These are phyloP conservation scores for Kewa caespitosa DNA, from an alignment of 179 eudicot species.

Conservation along the genomic window DNA sequence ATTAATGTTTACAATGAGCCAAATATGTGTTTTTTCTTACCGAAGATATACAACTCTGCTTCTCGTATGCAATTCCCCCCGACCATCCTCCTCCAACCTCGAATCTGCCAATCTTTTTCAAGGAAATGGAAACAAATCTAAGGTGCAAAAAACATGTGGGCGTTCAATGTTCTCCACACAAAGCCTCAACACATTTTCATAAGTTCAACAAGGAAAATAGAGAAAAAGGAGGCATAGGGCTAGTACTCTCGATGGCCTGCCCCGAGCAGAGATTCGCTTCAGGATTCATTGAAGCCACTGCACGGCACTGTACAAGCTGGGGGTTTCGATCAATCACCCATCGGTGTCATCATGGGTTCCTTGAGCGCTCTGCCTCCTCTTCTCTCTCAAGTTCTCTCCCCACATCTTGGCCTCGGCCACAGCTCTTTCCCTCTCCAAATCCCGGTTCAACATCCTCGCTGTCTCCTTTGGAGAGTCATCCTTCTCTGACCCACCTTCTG, in stretches of 20 bases:
- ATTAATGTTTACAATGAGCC: slow-evolving; percentile 26
- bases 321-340: slow-evolving; percentile 15
- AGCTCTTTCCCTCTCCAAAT: slow-evolving; percentile 63
- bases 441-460: slow-evolving; percentile 53
- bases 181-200: slow-evolving; percentile 22
- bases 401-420: slow-evolving; percentile 94
- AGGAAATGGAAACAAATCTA: slow-evolving; percentile 7
- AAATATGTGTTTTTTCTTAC: slow-evolving; percentile 14
- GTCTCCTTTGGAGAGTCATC: slow-evolving; percentile 69
- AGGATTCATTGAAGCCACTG: not conserved
- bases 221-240: not conserved
- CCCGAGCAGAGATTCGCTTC: not conserved
- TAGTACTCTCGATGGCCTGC: slow-evolving; percentile 15
- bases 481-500: slow-evolving; percentile 61
- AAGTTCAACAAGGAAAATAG: slow-evolving; percentile 12
- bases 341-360: slow-evolving; percentile 48
- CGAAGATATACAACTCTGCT: slow-evolving; percentile 29
- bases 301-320: slow-evolving; percentile 20
- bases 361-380: slow-evolving; percentile 53
- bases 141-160: slow-evolving; percentile 22
- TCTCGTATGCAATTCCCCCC: slow-evolving; percentile 22
- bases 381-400: slow-evolving; percentile 73
- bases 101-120: slow-evolving; percentile 18
- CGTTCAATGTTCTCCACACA: slow-evolving; percentile 15
- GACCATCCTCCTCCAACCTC: slow-evolving; percentile 10